phyloP scores from a whole-genome alignment of 2,329 filamentous ascomycete genomes.

The Trichoderma endophyticum region DNA sequence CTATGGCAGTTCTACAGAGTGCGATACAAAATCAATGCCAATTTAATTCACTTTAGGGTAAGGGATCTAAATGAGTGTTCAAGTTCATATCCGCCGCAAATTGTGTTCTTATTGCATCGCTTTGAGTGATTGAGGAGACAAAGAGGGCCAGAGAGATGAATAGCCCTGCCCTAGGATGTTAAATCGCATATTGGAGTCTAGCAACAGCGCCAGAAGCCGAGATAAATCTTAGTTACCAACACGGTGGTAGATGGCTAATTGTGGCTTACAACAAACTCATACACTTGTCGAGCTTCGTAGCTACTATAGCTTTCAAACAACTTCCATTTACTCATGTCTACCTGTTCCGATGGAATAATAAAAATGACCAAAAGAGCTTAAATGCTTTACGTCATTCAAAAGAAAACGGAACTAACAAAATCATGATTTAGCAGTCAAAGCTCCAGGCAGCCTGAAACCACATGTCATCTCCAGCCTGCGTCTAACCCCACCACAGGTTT shows the following conservation, averaged over 20 bases:
- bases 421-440: not conserved
- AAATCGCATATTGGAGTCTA: not conserved
- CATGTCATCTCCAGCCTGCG: not conserved
- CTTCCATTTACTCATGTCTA: not conserved
- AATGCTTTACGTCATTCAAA: not conserved
- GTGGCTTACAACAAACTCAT: not conserved
- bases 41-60: not conserved
- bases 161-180: not conserved
- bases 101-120: not conserved
- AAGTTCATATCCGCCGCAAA: not conserved
- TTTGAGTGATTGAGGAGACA: not conserved
- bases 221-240: not conserved
- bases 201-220: not conserved
- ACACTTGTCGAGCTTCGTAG: not conserved
- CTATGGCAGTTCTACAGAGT: not conserved
- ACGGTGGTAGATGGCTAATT: not conserved
- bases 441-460: not conserved
- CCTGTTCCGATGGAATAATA: not conserved
- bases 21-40: not conserved
- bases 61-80: not conserved
- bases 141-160: not conserved
- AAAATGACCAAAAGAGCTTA: not conserved
- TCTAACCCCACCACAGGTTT: constrained; percentile 13
- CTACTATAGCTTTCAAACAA: not conserved
- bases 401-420: not conserved